Percentiles rank a stretch among this genome's conserved stretches.
Evolutionary conservation across 139 green algal genomes (phyloP).

Genomic region (Coelastrella sp.): DNA sequence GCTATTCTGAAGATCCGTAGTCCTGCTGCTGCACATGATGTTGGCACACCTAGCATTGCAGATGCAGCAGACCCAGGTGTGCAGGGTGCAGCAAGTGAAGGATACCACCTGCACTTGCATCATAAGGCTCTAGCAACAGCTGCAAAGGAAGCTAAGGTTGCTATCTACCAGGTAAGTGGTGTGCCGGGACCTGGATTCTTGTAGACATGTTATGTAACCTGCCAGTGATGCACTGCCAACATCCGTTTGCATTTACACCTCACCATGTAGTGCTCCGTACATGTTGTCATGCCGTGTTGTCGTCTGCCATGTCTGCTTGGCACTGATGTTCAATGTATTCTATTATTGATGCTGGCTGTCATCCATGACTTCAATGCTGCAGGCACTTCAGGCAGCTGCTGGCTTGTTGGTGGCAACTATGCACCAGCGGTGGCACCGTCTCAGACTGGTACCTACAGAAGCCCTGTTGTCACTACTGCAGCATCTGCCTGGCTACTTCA

Average conservation of each 20-base stretch:
- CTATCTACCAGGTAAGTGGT: background rate
- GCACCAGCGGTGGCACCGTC: constrained; percentile 20
- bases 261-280: too few species aligned
- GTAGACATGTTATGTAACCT: too few species aligned
- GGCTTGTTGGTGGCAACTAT: background rate
- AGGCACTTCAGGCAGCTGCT: too few species aligned
- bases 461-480: constrained; percentile 11
- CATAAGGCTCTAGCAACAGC: background rate
- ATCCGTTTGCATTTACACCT: too few species aligned
- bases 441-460: background rate
- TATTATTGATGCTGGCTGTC: too few species aligned
- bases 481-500: background rate
- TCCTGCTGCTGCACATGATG: background rate
- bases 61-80: background rate
- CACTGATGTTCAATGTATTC: too few species aligned
- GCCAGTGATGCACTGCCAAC: too few species aligned
- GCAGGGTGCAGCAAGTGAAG: background rate
- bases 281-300: too few species aligned
- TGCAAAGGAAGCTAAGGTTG: background rate
- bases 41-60: background rate
- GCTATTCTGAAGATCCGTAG: constrained; percentile 20
- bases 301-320: too few species aligned
- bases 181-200: too few species aligned
- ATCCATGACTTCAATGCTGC: too few species aligned
- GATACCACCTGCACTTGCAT: constrained; percentile 5